Evolutionary conservation across 2,329 filamentous ascomycete species (phyloP).

Genomic region (Trichophyton schoenleinii): DNA sequence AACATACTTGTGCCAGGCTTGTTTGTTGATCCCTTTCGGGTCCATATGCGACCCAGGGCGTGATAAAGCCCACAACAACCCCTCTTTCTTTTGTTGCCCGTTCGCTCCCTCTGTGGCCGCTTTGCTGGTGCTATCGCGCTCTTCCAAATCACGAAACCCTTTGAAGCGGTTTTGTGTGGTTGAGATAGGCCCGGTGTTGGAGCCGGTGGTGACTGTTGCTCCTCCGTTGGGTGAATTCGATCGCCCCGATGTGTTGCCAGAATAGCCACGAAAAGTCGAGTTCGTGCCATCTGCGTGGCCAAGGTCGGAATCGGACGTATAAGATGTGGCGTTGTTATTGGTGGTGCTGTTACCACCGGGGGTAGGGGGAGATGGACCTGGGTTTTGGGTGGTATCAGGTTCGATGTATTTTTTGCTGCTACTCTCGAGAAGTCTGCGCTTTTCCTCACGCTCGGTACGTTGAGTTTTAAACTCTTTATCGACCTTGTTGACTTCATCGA

Average conservation of each 20-base stretch:
- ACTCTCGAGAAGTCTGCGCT: conserved; percentile 78
- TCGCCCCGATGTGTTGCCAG: conserved; percentile 35
- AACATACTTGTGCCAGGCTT: conserved; percentile 92
- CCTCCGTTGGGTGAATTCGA: conserved; percentile 28
- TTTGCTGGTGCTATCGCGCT: conserved; percentile 52
- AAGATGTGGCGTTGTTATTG: conserved; percentile 33
- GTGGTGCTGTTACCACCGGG: conserved; percentile 18
- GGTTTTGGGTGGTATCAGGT: conserved; percentile 46
- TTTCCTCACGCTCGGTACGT: conserved; percentile 88
- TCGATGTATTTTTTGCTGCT: conserved; percentile 63
- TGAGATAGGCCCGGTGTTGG: conserved; percentile 16
- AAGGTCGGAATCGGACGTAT: conserved; percentile 55
- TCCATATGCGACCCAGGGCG: conserved; percentile 89
- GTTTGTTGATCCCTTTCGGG: conserved; percentile 87
- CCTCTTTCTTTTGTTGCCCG: conserved; percentile 73
- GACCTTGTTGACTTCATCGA: conserved; percentile 76
- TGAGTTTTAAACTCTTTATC: conserved; percentile 97
- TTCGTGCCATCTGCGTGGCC: conserved; percentile 62
- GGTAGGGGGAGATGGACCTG: conserved; percentile 23
- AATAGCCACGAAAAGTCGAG: conserved; percentile 49
- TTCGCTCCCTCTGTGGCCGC: conserved; percentile 43
- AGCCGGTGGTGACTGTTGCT: conserved; percentile 5
- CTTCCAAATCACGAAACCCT: conserved; percentile 83
- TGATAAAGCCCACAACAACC: conserved; percentile 85
- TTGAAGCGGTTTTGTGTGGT: conserved; percentile 55